Evolutionary conservation across 805 yeast genomes (phyloP), one percentile per base, ranked within the genome.

Genomic region (Starmerella kuoi): DNA sequence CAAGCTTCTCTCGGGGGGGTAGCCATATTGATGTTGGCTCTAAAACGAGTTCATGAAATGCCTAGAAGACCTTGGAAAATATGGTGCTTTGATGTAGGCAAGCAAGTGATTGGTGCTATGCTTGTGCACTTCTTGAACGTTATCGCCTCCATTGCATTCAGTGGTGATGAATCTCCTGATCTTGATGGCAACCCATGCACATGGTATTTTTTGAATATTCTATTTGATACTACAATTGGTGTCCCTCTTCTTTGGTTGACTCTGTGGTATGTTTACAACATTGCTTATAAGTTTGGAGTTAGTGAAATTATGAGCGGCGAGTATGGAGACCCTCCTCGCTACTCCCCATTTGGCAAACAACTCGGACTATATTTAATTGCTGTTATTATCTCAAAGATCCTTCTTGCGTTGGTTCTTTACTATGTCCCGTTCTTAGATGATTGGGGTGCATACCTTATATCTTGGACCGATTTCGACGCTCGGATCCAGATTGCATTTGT

Each of bases 211-310:
- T 65, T 91, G 41, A 88, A 83, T 55, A 72, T 88, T 30, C 68
- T 88, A 23, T 73, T 88, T 57, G 98, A 88, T 60, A 87, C 97
- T 32, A 88, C 98, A 0, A 70, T 87, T 5, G 98, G 98, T 0
- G 88, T 88, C 2, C 93, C 93, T 5, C 72, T 88, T 2, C 63
- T 81, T 21, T 81, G 83, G 75, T 60, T 60, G 5, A 61, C 66
- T 20, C 66, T 87, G 23, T 53, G 51, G 51, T 50, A 51, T 41
- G 48, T 51, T 17, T 70, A 70, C 45, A 61, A 59, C 14, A 41
- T 66, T 2, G 72, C 73, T 18, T 65, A 64, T 48, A 55, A 54
- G 25, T 51, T 69, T 2, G 68, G 73, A 19, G 61, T 72, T 25
- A 50, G 46, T 14, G 67, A 63, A 30, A 61, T 62, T 23, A 46